These are phyloP conservation scores for Podospora pseudocomata DNA, from an alignment of 495 filamentous ascomycete genomes.

Conservation along the genomic window DNA sequence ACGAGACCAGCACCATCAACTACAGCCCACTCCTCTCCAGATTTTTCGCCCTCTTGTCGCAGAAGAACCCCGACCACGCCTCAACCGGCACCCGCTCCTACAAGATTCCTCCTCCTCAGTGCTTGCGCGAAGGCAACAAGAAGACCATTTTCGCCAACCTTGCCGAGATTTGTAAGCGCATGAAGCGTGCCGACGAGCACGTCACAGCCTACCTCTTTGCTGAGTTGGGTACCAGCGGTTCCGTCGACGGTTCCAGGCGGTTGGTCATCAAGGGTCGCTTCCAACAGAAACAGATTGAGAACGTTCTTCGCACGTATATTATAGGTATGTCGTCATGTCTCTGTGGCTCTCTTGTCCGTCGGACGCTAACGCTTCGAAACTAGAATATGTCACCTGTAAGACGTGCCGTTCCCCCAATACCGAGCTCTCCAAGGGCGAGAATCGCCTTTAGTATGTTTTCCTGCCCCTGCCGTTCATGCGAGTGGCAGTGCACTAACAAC, in stretches of 20 bases:
- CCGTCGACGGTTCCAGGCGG: constrained; percentile 85
- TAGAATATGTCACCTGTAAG: constrained; percentile 98
- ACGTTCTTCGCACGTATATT: constrained; percentile 75
- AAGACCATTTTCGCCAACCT: constrained; percentile 99
- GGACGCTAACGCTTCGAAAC: constrained; percentile 14
- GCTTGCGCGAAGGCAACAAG: constrained; percentile 98
- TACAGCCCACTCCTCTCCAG: constrained; percentile 81
- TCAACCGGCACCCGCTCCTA: constrained; percentile 86
- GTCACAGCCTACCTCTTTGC: constrained; percentile 96
- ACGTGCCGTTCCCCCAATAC: constrained; percentile 94
- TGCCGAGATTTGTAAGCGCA: constrained; percentile 55
- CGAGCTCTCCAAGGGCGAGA: constrained; percentile 97
- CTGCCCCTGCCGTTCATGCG: constrained; percentile 60
- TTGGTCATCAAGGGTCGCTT: constrained; percentile 98
- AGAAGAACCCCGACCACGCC: constrained; percentile 90
- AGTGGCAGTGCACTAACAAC: constrained; percentile 38
- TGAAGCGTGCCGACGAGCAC: constrained; percentile 97
- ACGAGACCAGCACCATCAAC: constrained; percentile 67
- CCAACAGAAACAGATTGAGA: constrained; percentile 97
- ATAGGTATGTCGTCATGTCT: constrained; percentile 62
- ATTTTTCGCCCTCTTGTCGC: constrained; percentile 88
- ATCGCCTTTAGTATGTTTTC: constrained; percentile 59
- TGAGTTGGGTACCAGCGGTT: constrained; percentile 93
- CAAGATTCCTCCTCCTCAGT: constrained; percentile 99
- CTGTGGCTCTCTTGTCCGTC: neutral